Evolutionary conservation across 2,329 filamentous ascomycete genomes (phyloP).

Genomic region (Aspergillus glaucus): DNA sequence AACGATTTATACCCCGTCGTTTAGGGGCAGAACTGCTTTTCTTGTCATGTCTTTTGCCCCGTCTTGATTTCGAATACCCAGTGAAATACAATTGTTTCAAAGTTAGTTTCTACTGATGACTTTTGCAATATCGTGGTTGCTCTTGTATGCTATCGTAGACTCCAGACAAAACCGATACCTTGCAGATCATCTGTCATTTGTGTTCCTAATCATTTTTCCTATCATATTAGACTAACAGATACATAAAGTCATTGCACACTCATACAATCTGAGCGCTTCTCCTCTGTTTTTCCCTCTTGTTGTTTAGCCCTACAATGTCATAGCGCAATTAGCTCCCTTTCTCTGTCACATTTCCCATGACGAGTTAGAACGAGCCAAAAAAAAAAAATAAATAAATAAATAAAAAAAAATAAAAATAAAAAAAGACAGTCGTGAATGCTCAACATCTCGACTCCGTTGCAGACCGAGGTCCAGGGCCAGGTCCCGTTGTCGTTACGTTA

Average conservation of each 20-base stretch:
- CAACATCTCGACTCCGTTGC: neutral
- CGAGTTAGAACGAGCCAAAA: neutral
- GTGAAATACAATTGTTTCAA: neutral
- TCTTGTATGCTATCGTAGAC: too few species aligned
- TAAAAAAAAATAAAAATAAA: too few species aligned
- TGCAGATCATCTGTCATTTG: neutral
- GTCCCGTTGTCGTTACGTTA: neutral
- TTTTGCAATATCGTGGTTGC: too few species aligned
- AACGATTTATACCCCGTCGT: conserved; percentile 2
- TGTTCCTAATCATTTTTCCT: too few species aligned
- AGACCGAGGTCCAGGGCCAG: neutral
- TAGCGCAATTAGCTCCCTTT: too few species aligned
- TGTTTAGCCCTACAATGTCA: too few species aligned
- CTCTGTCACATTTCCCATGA: too few species aligned
- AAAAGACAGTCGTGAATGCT: neutral
- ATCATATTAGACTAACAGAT: too few species aligned
- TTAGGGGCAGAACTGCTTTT: conserved; percentile 4
- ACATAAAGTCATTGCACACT: too few species aligned
- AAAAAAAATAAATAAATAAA: neutral
- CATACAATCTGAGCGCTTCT: too few species aligned
- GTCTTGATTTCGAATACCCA: neutral
- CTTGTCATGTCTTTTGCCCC: neutral
- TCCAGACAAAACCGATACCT: neutral
- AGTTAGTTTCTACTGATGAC: neutral
- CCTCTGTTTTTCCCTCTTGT: too few species aligned